phyloP scores from a whole-genome alignment of 2,329 filamentous ascomycete genomes.

The Escovopsis sp. region DNA sequence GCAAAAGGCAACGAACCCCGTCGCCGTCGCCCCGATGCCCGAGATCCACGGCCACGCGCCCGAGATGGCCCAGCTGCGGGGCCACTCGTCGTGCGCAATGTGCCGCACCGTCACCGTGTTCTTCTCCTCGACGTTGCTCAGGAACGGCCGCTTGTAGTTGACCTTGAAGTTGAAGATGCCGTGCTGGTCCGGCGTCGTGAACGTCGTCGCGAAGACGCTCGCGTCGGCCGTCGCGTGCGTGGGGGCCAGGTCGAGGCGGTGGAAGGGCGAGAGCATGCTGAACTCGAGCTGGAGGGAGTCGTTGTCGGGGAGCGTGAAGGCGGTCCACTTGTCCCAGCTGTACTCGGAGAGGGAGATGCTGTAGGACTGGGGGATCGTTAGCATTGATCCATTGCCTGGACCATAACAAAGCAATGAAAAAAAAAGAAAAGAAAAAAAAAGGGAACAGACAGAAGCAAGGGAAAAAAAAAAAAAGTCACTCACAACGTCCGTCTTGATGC shows the following conservation, averaged over 20 bases:
- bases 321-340: constrained; percentile 54
- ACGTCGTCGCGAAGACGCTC: constrained; percentile 59
- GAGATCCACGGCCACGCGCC: constrained; percentile 91
- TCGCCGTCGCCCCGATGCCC: constrained; percentile 71
- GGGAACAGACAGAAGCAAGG: too few relatives aligned
- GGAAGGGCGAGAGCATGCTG: constrained; percentile 96
- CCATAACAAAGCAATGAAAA: too few relatives aligned
- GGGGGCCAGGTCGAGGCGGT: constrained; percentile 61
- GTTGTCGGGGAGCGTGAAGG: constrained; percentile 53
- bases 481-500: constrained; percentile 94
- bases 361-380: constrained; percentile 46
- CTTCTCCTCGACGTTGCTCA: constrained; percentile 86
- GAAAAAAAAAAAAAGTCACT: constrained; percentile 26
- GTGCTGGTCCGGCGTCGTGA: constrained; percentile 87
- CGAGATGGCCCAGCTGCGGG: constrained; percentile 75
- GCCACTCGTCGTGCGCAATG: constrained; percentile 95
- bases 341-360: constrained; percentile 84
- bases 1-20: constrained; percentile 74
- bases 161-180: constrained; percentile 98
- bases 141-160: constrained; percentile 92
- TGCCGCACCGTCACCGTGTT: constrained; percentile 86
- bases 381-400: background rate
- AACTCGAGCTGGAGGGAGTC: constrained; percentile 90
- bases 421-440: background rate
- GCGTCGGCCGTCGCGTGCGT: constrained; percentile 45